Base-by-base conservation (phyloP, 2,329 filamentous ascomycete species). In the Neospermospora avenae region DNA sequence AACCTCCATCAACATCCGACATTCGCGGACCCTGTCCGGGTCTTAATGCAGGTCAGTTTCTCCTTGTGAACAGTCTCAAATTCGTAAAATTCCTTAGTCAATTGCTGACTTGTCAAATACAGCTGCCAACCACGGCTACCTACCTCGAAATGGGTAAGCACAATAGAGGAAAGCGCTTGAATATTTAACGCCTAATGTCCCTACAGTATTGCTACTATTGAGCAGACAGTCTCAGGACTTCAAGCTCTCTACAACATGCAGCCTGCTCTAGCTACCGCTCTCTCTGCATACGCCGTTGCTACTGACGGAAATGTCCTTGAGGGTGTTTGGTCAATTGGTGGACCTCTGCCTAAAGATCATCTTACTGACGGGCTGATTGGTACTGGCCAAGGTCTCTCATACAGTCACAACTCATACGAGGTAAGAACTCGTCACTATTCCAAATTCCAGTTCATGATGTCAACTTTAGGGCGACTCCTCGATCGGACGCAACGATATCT, bases 91-190 rank as follows among this genome's bases (percentile, higher is more conserved):
- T n/a, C n/a, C n/a, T n/a, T n/a, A n/a, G n/a, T n/a, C n/a, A n/a
- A n/a, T n/a, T n/a, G n/a, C n/a, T n/a, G n/a, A n/a, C n/a, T n/a
- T n/a, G n/a, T n/a, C n/a, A n/a, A n/a, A n/a, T n/a, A n/a, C n/a
- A n/a, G 58, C 75, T 25, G 74, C 74, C 52, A 76, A 75, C 44
- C 74, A 76, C 65, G 72, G 68, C n/a, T 76, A 75, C 55, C 72
- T 75, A 18, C 60, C 60, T 39, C 54, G 49, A 8, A 61, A 59
- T 34, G 60, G 31, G 31, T 35, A 6, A 6, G 31, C 13, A 6
- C 13, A 35, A 13, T 6, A 6, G 31, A 13, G 49, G 11, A 3
- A 14, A 20, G n/a, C 14, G 25, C 16, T 31, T 7, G 25, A 4
- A 34, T 25, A 31, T 22, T 18, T 31, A 51, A 51, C 16, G 13